Evolutionary conservation across 2,329 filamentous ascomycete species (phyloP).

Genomic region (Arthrobotrys sinensis): DNA sequence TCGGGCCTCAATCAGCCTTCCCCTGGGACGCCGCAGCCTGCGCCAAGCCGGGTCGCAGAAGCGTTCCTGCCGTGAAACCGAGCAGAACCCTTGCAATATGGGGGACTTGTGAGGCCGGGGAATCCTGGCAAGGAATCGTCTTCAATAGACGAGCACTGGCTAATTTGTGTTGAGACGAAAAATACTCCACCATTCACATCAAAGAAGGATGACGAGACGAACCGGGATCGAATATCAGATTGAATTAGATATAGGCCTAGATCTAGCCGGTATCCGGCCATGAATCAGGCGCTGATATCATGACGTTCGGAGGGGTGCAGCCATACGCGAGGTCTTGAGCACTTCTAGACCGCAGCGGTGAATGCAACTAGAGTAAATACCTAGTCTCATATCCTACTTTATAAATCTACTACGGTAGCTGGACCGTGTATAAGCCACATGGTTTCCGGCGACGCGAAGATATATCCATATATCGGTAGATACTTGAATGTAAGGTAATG

Average conservation of each 20-base stretch:
- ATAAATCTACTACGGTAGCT: no score
- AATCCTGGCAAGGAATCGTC: conserved; percentile 19
- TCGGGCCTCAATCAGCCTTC: background rate
- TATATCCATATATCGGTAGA: no score
- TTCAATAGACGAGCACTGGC: conserved; percentile 4
- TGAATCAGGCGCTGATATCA: background rate
- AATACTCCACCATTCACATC: conserved; percentile 56
- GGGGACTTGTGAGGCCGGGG: background rate
- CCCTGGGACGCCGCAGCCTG: background rate
- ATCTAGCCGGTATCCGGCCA: background rate
- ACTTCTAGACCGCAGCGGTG: no score
- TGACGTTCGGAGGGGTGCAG: background rate
- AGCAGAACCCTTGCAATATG: conserved; percentile 5
- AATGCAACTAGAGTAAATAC: no score
- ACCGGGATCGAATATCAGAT: background rate
- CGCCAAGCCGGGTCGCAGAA: conserved; percentile 56
- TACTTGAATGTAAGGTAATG: no score
- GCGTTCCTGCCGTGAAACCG: conserved; percentile 50
- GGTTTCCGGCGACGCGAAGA: no score
- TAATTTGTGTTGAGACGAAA: conserved; percentile 27
- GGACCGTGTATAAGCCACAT: no score
- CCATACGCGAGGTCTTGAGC: background rate
- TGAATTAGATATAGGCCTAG: background rate
- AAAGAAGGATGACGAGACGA: background rate
- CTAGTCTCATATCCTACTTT: no score